phyloP scores from a whole-genome alignment of 2,329 filamentous ascomycete genomes.

The Claviceps sp. region DNA sequence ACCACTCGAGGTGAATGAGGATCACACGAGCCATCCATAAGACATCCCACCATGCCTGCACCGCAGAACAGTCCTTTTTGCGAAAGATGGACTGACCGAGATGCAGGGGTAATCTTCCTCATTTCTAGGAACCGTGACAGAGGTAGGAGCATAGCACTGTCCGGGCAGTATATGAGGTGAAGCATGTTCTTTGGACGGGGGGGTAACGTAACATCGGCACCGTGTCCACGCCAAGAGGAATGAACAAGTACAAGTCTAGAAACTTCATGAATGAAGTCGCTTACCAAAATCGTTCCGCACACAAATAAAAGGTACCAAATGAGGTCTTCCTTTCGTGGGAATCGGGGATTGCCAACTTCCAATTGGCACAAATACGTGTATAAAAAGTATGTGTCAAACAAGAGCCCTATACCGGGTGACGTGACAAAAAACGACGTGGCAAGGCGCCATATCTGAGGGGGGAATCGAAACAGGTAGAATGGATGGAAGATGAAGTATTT shows the following conservation, averaged over 20 bases:
- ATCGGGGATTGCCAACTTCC: constrained; percentile 58
- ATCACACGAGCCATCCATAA: constrained; percentile 56
- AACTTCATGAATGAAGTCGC: constrained; percentile 22
- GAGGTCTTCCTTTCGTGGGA: constrained; percentile 63
- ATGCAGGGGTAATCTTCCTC: constrained; percentile 69
- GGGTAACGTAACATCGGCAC: constrained; percentile 2
- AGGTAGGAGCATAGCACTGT: constrained; percentile 50
- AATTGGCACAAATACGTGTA: constrained; percentile 66
- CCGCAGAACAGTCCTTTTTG: constrained; percentile 49
- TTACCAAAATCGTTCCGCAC: constrained; percentile 61
- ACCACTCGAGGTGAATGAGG: constrained; percentile 41
- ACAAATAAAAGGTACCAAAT: constrained; percentile 71
- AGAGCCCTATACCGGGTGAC: constrained; percentile 29
- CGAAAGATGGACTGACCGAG: constrained; percentile 51
- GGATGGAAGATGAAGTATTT: constrained; percentile 39
- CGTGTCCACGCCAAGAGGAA: constrained; percentile 8
- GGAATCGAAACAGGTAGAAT: constrained; percentile 36
- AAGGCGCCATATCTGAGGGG: constrained; percentile 30
- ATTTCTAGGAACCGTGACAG: constrained; percentile 75
- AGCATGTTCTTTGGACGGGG: not conserved
- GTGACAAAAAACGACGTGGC: constrained; percentile 30
- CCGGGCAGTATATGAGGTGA: constrained; percentile 61
- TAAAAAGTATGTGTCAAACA: constrained; percentile 64
- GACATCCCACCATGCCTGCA: constrained; percentile 65
- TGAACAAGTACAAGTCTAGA: constrained; percentile 8